phyloP scores from a whole-genome alignment of 257 asterid species.

The Sherardia arvensis region DNA sequence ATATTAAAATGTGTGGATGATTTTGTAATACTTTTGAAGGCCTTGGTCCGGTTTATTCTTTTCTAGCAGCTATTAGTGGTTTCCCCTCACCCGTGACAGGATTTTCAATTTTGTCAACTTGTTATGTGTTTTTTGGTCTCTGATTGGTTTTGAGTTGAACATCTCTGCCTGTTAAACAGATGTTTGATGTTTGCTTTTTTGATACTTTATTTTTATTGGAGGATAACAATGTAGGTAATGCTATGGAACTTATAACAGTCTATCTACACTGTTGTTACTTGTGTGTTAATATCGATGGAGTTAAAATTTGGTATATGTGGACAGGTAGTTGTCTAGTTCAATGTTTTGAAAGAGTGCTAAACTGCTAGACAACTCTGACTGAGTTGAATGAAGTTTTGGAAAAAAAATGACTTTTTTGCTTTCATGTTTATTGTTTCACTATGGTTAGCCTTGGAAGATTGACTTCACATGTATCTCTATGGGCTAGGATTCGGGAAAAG shows the following conservation, averaged over 20 bases:
- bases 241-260: not conserved
- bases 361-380: not conserved
- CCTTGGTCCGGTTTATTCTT: not conserved
- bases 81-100: not conserved
- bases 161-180: not conserved
- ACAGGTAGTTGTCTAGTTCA: not conserved
- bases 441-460: not conserved
- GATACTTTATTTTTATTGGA: not conserved
- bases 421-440: not conserved
- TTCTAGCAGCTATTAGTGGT: not conserved
- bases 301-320: not conserved
- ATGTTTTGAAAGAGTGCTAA: not conserved
- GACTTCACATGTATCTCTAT: not conserved
- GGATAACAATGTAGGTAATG: not conserved
- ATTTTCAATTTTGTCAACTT: not conserved
- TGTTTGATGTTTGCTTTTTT: not conserved
- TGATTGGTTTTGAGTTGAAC: not conserved
- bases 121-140: not conserved
- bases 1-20: not conserved
- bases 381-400: not conserved
- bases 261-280: no score
- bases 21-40: not conserved
- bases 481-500: not conserved
- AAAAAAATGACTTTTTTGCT: not conserved
- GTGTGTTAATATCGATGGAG: not conserved